phyloP scores from a whole-genome alignment of 345 rosid species.

The Stellera chamaejasme region DNA sequence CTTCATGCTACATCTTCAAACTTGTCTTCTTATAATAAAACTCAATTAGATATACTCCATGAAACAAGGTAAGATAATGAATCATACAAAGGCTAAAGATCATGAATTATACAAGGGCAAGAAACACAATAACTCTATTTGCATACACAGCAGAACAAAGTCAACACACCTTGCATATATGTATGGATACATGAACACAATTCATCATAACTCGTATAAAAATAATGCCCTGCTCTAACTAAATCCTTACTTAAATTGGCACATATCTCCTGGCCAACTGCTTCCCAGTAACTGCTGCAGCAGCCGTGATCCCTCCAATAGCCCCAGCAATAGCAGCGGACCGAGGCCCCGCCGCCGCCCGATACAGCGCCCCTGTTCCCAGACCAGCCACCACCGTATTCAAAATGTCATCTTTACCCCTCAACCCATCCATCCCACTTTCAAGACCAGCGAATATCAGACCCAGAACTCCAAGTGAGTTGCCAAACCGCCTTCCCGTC shows the following conservation, averaged over 20 bases:
- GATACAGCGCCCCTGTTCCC: neutral
- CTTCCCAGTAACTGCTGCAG: neutral
- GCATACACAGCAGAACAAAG: no score
- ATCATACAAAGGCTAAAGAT: no score
- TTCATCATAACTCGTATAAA: no score
- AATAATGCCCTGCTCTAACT: no score
- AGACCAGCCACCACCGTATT: neutral
- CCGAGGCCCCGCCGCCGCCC: slow-evolving; percentile 2
- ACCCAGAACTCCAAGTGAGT: slow-evolving; percentile 3
- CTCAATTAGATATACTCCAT: no score
- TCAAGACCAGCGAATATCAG: slow-evolving; percentile 5
- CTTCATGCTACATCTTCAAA: no score
- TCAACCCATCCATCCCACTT: neutral
- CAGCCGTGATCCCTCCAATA: neutral
- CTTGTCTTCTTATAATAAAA: no score
- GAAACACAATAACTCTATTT: no score
- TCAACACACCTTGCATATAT: no score
- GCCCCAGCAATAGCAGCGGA: slow-evolving; percentile 5
- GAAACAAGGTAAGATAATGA: no score
- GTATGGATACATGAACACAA: no score
- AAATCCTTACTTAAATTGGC: neutral
- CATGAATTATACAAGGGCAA: no score
- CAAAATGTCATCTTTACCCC: neutral
- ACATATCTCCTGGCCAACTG: neutral
- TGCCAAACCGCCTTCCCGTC: neutral